Evolutionary conservation across 2,329 filamentous ascomycete species (phyloP), one percentile per base, ranked within the genome.

Genomic region (Xylariomycetidae sp.): DNA sequence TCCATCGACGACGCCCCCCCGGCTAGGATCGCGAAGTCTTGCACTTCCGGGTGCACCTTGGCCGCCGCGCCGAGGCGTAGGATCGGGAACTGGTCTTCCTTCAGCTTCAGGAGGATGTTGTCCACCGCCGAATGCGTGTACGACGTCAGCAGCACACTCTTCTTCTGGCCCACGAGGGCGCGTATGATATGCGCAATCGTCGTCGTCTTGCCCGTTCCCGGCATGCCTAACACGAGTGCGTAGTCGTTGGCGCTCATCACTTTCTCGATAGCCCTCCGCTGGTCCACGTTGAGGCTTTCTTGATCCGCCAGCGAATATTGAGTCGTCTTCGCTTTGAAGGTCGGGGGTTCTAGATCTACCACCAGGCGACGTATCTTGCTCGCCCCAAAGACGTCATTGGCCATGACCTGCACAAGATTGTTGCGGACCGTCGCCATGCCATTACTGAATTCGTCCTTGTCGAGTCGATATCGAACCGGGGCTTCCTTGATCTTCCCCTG

Each of bases 81-180:
- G 31, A 94, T 82, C 2, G 79, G 77, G 25, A 88, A 84, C 7
- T 77, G 76, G 45, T 90, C 84, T 15, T 82, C 67, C 32, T 82
- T 82, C 35, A 98, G 79, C 61, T 98, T 98, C 40, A 98, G 68
- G 6, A 98, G 65, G 48, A 98, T 98, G 46, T 98, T 98, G 73
- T 98, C 92, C 3, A 98, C 92, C 3, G 92, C 92, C 1, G 89
- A 95, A 54, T 98, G 92, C 0, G 92, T 98, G 57, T 96, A 96
- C 0, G 89, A 95, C 0, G 92, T 93, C 25, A 98, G 67, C 6
- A 98, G 67, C 10, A 98, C 88, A 35, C 85, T 94, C 63, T 96
- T 96, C 9, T 87, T 84, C 57, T 94, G 85, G 0, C 82, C 79
- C 5, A 92, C 82, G 19, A 98, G 69, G 1, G 90, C 86, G 27